A percentile compares a stretch with the other conserved stretches of the same genome.
These are phyloP conservation scores for Phlegmacium glaucopus DNA, from an alignment of 768 basidiomycete species.

Conservation along the genomic window DNA sequence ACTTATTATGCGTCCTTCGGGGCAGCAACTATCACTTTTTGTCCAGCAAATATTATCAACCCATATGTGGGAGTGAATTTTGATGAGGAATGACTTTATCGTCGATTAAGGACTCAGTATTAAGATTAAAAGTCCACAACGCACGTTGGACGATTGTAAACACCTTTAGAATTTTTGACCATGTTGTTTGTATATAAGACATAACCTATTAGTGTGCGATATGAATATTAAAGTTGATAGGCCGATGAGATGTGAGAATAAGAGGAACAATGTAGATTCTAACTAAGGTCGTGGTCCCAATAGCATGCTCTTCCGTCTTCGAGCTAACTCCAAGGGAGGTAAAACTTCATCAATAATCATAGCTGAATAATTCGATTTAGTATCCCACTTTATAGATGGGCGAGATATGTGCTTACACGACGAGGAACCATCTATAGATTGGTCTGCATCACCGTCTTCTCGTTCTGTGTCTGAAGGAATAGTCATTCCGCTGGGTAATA, in stretches of 20 bases:
- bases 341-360: constrained; percentile 49
- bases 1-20: background rate
- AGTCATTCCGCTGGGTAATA: constrained; percentile 36
- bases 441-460: constrained; percentile 32
- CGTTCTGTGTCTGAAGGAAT: constrained; percentile 21
- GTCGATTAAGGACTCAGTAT: too few species aligned
- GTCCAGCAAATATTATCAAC: too few species aligned
- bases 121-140: too few species aligned
- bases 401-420: constrained; percentile 33
- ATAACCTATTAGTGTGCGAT: constrained; percentile 6
- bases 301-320: constrained; percentile 43
- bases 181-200: too few species aligned
- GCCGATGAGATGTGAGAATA: too few species aligned
- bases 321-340: constrained; percentile 68
- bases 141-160: too few species aligned
- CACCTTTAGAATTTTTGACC: too few species aligned
- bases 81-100: too few species aligned
- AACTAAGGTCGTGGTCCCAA: too few species aligned
- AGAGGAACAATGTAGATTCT: too few species aligned
- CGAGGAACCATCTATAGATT: constrained; percentile 42
- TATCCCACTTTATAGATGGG: background rate
- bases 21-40: too few species aligned
- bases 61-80: too few species aligned
- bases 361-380: constrained; percentile 28
- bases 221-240: background rate